Base-by-base conservation (phyloP, 1,284 basidiomycete species). In the Gymnopus androsaceus region DNA sequence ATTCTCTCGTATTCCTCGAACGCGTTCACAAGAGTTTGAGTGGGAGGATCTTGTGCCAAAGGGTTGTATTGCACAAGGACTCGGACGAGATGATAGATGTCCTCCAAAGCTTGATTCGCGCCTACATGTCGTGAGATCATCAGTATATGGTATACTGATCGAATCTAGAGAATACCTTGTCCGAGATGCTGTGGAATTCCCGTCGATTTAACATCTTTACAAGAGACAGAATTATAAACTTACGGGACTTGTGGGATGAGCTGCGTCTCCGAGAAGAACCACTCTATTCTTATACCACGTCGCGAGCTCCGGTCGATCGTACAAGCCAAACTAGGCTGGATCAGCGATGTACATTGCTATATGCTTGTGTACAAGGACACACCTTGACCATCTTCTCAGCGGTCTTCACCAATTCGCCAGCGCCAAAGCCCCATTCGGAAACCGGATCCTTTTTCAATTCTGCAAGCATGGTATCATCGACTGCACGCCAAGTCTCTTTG, bases 81-180 rank as follows among this genome's bases (percentile, higher is more conserved):
- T 3, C 68, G 68, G 12, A 72, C 66, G 19, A 80, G 67, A 55
- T 72, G 69, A 52, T 73, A 75, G 41, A 75, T 63, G 61, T 80
- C 78, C 57, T 79, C 76, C 55, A 78, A 72, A 0, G 77, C 74
- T 61, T 78, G 77, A 60, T 79, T 80, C 5, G 78, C 76, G n/a
- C n/a, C n/a, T n/a, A n/a, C n/a, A n/a, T n/a, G n/a, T n/a, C n/a
- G n/a, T n/a, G n/a, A n/a, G n/a, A n/a, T n/a, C n/a, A n/a, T n/a
- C n/a, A n/a, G n/a, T n/a, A n/a, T n/a, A n/a, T n/a, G n/a, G n/a
- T n/a, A n/a, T n/a, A n/a, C n/a, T n/a, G n/a, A n/a, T n/a, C n/a
- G n/a, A n/a, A n/a, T n/a, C n/a, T n/a, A n/a, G n/a, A n/a, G n/a
- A n/a, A n/a, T n/a, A 23, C 77, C 78, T 66, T 80, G 78, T 1